phyloP scores from a whole-genome alignment of 139 green algal species.

The Chlorella sp. region DNA sequence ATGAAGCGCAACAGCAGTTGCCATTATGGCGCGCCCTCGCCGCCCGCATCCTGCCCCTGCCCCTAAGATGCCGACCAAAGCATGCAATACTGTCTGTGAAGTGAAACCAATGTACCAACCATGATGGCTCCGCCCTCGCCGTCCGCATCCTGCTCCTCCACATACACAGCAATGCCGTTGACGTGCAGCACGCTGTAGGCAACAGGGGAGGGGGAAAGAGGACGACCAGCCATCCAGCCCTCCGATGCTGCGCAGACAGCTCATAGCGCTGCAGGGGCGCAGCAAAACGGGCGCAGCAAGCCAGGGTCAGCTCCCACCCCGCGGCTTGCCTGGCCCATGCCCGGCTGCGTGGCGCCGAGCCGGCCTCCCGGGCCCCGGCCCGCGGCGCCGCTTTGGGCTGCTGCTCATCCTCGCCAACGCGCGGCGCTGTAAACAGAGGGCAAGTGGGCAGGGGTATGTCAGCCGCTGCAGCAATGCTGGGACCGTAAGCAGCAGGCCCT shows the following conservation, averaged over 20 bases:
- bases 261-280: too few relatives aligned
- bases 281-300: too few relatives aligned
- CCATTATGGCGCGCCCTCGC: too few relatives aligned
- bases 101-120: conserved; percentile 22
- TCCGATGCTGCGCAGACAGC: too few relatives aligned
- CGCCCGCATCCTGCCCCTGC: not conserved
- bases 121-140: conserved; percentile 54
- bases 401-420: not conserved
- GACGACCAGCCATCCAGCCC: too few relatives aligned
- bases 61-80: not conserved
- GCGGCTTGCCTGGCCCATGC: conserved; percentile 12
- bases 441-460: too few relatives aligned
- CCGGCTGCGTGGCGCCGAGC: not conserved
- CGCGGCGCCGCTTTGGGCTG: not conserved
- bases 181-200: conserved; percentile 45
- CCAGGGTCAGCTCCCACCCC: too few relatives aligned
- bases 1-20: not conserved
- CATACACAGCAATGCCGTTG: conserved; percentile 42
- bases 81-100: too few relatives aligned
- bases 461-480: too few relatives aligned
- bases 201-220: too few relatives aligned
- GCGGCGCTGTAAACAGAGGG: not conserved
- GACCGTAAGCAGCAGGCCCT: too few relatives aligned
- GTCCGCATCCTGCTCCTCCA: conserved; percentile 42
- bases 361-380: not conserved